These are phyloP conservation scores for Tritrichomonas foetus DNA, from an alignment of 208 protist genomes.

Conservation along the genomic window DNA sequence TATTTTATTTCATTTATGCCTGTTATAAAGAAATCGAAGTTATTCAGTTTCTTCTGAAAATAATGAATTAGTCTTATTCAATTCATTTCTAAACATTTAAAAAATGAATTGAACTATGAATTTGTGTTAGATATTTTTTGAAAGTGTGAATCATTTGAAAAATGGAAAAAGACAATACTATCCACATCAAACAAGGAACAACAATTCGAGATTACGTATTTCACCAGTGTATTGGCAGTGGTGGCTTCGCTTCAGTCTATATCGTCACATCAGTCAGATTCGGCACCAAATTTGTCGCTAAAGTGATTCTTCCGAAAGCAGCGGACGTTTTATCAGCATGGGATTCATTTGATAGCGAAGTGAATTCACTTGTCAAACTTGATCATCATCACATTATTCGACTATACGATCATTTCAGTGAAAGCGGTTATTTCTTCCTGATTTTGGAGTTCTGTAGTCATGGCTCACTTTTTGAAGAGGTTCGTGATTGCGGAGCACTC, in stretches of 20 bases:
- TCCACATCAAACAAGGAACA: no score
- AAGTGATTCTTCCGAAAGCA: background rate
- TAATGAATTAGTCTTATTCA: no score
- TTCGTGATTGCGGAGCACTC: background rate
- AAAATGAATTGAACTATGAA: no score
- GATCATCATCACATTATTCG: slow-evolving; percentile 24
- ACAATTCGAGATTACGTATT: background rate
- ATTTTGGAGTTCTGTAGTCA: background rate
- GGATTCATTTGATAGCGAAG: background rate
- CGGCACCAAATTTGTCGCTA: background rate
- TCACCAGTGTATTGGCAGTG: background rate
- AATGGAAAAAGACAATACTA: no score
- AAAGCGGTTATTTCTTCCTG: background rate
- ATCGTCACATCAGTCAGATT: background rate
- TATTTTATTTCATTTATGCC: no score
- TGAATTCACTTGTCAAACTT: background rate
- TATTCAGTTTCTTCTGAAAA: no score
- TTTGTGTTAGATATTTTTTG: no score
- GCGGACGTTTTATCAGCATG: background rate
- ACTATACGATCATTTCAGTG: background rate
- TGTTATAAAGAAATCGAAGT: no score
- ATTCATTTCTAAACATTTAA: no score
- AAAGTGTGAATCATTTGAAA: no score
- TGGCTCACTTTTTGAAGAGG: background rate
- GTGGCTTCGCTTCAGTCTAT: slow-evolving; percentile 5